These are phyloP conservation scores for Sphagnum contortum DNA, from an alignment of 225 moss, liverwort and hornwort species.

Conservation along the genomic window DNA sequence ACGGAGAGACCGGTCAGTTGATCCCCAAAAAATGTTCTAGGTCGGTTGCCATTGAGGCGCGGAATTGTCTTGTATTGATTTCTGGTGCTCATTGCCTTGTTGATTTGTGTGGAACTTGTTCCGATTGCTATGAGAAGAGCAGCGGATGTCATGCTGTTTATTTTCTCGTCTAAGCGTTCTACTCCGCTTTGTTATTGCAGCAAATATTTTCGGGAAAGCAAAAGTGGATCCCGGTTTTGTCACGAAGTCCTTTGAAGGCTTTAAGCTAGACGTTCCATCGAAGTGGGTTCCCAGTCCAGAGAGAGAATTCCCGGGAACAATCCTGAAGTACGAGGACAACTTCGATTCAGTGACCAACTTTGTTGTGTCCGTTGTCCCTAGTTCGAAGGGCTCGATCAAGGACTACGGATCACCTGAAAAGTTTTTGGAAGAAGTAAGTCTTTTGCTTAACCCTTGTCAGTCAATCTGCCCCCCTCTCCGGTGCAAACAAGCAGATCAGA, in stretches of 20 bases:
- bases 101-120: no score
- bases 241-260: slow-evolving; percentile 42
- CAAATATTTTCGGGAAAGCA: slow-evolving; percentile 62
- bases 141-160: no score
- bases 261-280: slow-evolving; percentile 51
- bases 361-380: slow-evolving; percentile 58
- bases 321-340: slow-evolving; percentile 87
- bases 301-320: slow-evolving; percentile 84
- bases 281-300: slow-evolving; percentile 99
- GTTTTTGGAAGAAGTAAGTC: slow-evolving; percentile 61
- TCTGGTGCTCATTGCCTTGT: no score
- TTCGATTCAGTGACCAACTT: slow-evolving; percentile 57
- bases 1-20: slow-evolving; percentile 64
- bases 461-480: no score
- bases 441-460: no score
- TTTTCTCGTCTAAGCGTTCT: no score
- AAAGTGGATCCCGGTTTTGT: slow-evolving; percentile 61
- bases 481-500: no score
- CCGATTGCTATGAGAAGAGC: no score
- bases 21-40: no score
- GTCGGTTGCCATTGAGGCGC: neutral
- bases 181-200: slow-evolving; percentile 20
- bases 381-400: slow-evolving; percentile 53
- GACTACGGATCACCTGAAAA: slow-evolving; percentile 84
- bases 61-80: neutral